Percentiles rank a stretch among this genome's conserved stretches.
phyloP scores from a whole-genome alignment of 129 eudicot genomes.

The Silybum marianum region DNA sequence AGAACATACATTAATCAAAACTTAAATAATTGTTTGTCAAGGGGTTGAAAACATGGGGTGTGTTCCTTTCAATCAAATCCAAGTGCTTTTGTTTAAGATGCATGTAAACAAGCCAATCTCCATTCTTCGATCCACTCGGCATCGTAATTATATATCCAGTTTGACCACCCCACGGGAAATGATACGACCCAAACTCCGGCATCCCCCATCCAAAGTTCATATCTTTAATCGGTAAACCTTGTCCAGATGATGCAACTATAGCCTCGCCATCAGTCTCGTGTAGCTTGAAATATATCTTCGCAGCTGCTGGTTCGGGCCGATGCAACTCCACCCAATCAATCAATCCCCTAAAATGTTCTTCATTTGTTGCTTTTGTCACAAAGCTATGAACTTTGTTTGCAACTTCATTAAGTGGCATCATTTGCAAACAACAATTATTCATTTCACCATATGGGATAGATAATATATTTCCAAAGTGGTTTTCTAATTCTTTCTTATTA shows the following conservation, averaged over 20 bases:
- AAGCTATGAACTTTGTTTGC: constrained; percentile 41
- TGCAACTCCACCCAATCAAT: constrained; percentile 40
- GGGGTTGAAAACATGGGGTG: constrained; percentile 48
- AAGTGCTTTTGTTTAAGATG: constrained; percentile 49
- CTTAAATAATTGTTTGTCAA: background rate
- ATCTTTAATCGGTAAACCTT: constrained; percentile 48
- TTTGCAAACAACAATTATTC: constrained; percentile 14
- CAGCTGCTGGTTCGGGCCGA: constrained; percentile 48
- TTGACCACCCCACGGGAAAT: constrained; percentile 69
- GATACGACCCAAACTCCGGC: constrained; percentile 64
- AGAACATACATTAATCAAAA: background rate
- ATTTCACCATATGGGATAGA: constrained; percentile 48
- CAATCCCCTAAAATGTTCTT: constrained; percentile 34
- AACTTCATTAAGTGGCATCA: constrained; percentile 27
- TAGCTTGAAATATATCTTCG: constrained; percentile 34
- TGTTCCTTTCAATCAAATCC: constrained; percentile 51
- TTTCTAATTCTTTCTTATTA: constrained; percentile 8
- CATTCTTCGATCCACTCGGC: constrained; percentile 50
- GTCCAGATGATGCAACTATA: constrained; percentile 72
- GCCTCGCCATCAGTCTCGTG: constrained; percentile 36
- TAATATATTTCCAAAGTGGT: constrained; percentile 56
- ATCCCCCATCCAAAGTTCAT: constrained; percentile 65
- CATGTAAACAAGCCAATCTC: constrained; percentile 76
- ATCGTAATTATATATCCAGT: constrained; percentile 72
- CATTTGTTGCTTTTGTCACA: constrained; percentile 20